phyloP scores from a whole-genome alignment of 805 yeast genomes.

The Phaffomyces thermotolerans region DNA sequence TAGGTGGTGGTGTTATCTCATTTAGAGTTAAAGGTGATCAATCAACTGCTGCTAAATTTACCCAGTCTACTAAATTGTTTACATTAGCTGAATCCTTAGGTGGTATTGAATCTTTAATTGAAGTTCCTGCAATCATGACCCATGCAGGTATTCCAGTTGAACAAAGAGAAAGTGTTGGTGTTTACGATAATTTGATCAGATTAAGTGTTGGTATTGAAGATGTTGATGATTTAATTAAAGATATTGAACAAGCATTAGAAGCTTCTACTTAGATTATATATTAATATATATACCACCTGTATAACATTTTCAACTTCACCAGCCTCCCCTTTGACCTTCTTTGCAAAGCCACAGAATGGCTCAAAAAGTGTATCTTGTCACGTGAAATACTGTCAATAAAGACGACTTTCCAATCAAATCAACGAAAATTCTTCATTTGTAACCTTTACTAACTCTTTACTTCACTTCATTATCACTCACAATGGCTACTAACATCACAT shows the following conservation, averaged over 20 bases:
- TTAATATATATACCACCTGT: too few relatives aligned
- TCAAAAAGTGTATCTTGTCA: conserved; percentile 11
- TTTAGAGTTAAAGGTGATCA: conserved; percentile 83
- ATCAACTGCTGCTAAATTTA: conserved; percentile 64
- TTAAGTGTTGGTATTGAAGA: conserved; percentile 86
- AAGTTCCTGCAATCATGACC: conserved; percentile 89
- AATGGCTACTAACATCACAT: conserved; percentile 94
- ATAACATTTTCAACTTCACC: too few relatives aligned
- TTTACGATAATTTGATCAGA: conserved; percentile 74
- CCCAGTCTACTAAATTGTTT: conserved; percentile 67
- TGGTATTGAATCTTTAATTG: conserved; percentile 79
- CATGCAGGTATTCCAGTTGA: conserved; percentile 83
- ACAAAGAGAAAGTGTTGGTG: conserved; percentile 74
- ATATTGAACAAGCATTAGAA: conserved; percentile 59
- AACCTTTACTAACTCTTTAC: neutral
- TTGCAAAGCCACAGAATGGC: conserved; percentile 11
- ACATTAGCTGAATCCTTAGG: conserved; percentile 88
- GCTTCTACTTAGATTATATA: conserved; percentile 5
- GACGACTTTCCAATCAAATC: neutral
- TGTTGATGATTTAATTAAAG: conserved; percentile 64
- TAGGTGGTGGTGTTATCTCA: conserved; percentile 90
- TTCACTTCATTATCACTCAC: neutral
- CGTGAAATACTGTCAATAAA: conserved; percentile 24
- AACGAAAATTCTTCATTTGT: neutral
- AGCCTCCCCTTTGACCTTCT: neutral